Evolutionary conservation across 495 filamentous ascomycete genomes (phyloP).

Genomic region (Cenococcum geophilum): DNA sequence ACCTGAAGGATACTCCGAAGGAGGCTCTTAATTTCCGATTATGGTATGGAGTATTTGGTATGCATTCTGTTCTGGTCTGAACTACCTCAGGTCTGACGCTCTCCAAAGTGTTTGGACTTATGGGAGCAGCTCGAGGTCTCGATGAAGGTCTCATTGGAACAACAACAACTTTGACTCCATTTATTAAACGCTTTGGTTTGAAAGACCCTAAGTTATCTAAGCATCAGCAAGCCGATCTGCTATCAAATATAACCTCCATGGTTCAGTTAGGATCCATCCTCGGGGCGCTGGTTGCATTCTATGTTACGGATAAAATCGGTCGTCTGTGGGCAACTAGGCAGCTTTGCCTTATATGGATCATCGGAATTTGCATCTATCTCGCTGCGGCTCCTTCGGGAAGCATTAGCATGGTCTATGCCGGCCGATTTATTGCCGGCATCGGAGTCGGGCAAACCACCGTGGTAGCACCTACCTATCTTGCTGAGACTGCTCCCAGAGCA

Average conservation of each 20-base stretch:
- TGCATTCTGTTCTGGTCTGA: not conserved
- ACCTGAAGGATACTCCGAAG: slow-evolving; percentile 30
- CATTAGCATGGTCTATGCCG: slow-evolving; percentile 59
- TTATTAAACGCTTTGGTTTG: slow-evolving; percentile 55
- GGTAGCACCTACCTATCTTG: slow-evolving; percentile 53
- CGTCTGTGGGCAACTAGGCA: slow-evolving; percentile 64
- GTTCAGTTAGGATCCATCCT: slow-evolving; percentile 63
- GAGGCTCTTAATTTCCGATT: slow-evolving; percentile 35
- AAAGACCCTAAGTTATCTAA: slow-evolving; percentile 42
- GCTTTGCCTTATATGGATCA: too few species aligned
- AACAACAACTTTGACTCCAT: slow-evolving; percentile 58
- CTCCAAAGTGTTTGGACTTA: slow-evolving; percentile 45
- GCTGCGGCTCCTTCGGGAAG: slow-evolving; percentile 46
- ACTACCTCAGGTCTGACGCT: not conserved
- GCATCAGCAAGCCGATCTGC: slow-evolving; percentile 54
- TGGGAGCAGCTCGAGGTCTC: slow-evolving; percentile 65
- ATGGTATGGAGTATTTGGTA: slow-evolving; percentile 36
- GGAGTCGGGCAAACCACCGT: slow-evolving; percentile 64
- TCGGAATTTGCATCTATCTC: slow-evolving; percentile 67
- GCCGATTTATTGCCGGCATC: slow-evolving; percentile 61
- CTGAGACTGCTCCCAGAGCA: slow-evolving; percentile 55
- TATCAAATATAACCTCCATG: slow-evolving; percentile 66
- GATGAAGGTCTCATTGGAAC: slow-evolving; percentile 67
- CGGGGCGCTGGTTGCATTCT: slow-evolving; percentile 60
- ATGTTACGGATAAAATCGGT: slow-evolving; percentile 61